Percentiles rank a stretch among this genome's conserved stretches.
These are phyloP conservation scores for Acanthochlamys bracteata DNA, from an alignment of 106 monocot genomes.

Conservation along the genomic window DNA sequence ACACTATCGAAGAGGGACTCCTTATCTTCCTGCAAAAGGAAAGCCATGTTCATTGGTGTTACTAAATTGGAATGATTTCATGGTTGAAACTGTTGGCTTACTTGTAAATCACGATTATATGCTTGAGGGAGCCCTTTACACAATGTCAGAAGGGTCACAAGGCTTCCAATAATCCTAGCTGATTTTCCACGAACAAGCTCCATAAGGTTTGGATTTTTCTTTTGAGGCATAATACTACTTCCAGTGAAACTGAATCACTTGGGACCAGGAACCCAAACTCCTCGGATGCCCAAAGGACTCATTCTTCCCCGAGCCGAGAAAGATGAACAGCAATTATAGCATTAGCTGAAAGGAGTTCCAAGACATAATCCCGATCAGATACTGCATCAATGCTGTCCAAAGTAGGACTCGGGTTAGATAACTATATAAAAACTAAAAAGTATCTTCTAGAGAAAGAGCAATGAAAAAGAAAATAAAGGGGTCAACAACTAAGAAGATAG, in stretches of 20 bases:
- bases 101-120: constrained; percentile 94
- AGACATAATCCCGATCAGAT: constrained; percentile 90
- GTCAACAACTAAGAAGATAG: no score
- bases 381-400: constrained; percentile 98
- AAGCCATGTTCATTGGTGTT: no score
- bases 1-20: constrained; percentile 96
- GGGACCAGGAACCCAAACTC: constrained; percentile 93
- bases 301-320: constrained; percentile 94
- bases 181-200: constrained; percentile 98
- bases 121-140: constrained; percentile 99
- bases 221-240: constrained; percentile 95
- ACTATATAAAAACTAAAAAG: no score
- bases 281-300: constrained; percentile 98
- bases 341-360: constrained; percentile 82
- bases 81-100: no score
- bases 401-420: no score
- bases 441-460: background rate
- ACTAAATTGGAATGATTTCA: no score
- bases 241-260: constrained; percentile 77
- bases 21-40: constrained; percentile 77
- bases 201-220: constrained; percentile 99
- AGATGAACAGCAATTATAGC: constrained; percentile 81
- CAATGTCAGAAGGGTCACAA: constrained; percentile 63
- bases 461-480: constrained; percentile 3
- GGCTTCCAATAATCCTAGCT: constrained; percentile 69